These are phyloP conservation scores for Colletotrichum falcatum DNA, from an alignment of 2,329 filamentous ascomycete species.

Conservation along the genomic window DNA sequence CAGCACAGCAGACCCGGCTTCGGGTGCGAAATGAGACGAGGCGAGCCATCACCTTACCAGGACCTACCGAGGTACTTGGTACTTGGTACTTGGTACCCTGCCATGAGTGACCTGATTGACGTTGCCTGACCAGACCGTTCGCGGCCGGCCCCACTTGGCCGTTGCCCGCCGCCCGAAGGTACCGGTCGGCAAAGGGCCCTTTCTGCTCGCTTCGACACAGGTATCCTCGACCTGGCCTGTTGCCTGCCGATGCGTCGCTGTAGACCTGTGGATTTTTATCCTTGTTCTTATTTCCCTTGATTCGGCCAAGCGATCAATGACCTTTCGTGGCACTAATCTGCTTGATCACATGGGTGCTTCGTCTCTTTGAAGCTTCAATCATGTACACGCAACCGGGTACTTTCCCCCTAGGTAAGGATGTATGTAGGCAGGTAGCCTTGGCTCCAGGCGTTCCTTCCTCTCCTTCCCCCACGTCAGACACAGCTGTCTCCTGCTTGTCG, in stretches of 20 bases:
- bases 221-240: background rate
- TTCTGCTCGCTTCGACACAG: background rate
- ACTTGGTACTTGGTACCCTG: too few relatives aligned
- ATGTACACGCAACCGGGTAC: background rate
- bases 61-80: too few relatives aligned
- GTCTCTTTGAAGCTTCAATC: background rate
- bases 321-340: too few relatives aligned
- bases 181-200: constrained; percentile 9
- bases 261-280: too few relatives aligned
- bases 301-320: too few relatives aligned
- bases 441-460: background rate
- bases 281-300: too few relatives aligned
- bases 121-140: constrained; percentile 8
- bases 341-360: background rate
- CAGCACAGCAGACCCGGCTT: too few relatives aligned
- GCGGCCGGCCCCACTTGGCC: constrained; percentile 31
- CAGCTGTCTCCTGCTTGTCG: constrained; percentile 1
- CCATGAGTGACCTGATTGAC: constrained; percentile 8
- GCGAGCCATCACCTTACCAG: background rate
- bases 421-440: too few relatives aligned
- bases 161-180: constrained; percentile 23
- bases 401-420: too few relatives aligned
- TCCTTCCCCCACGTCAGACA: background rate
- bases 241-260: background rate
- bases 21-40: background rate